A percentile compares a stretch with the other conserved stretches of the same genome.
These are phyloP conservation scores for Eimeria sp. DNA, from an alignment of 169 alveolate genomes.

Conservation along the genomic window DNA sequence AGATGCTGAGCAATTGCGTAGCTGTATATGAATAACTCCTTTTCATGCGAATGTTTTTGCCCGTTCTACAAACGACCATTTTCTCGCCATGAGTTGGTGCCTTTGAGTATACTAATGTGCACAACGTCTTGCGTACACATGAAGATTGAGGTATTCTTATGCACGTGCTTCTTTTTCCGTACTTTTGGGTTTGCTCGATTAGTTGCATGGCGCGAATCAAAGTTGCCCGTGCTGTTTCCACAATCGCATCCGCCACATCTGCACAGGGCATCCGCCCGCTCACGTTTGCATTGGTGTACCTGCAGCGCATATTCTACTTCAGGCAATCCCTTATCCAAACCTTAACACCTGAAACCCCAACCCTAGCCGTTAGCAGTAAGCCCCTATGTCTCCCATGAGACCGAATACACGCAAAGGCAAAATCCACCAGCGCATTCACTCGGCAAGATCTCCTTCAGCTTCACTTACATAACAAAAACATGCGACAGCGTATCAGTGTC, in stretches of 20 bases:
- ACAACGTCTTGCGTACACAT: background rate
- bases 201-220: conserved; percentile 94
- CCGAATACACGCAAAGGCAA: background rate
- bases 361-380: background rate
- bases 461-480: background rate
- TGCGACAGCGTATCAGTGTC: background rate
- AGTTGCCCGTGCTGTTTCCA: conserved; percentile 97
- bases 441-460: background rate
- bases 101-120: background rate
- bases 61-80: background rate
- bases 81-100: background rate
- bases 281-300: conserved; percentile 98
- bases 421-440: background rate
- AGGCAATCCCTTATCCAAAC: background rate
- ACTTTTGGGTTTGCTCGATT: conserved; percentile 89
- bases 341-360: background rate
- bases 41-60: background rate
- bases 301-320: conserved; percentile 71
- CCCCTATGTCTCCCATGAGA: background rate
- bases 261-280: conserved; percentile 99
- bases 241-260: conserved; percentile 97
- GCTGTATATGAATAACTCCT: background rate
- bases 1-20: background rate
- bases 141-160: background rate
- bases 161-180: background rate